Base-by-base conservation (phyloP, 106 monocot genomes). In the Apostasia ramifera region DNA sequence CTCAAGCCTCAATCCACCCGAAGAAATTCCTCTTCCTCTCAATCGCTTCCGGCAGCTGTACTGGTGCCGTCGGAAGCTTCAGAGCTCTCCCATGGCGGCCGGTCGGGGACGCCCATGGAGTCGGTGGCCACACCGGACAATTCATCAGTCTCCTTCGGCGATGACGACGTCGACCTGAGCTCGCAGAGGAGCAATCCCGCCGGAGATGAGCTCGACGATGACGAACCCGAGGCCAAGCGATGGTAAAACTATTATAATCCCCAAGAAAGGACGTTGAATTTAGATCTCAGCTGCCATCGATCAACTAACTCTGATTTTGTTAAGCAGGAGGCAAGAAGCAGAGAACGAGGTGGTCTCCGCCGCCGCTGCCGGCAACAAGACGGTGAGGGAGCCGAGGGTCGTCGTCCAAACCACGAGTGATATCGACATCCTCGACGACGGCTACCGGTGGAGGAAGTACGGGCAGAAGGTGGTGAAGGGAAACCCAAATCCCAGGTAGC, bases 391-490 rank as follows among this genome's bases (percentile, higher is more conserved):
- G 59, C 83, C 83, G 1, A 71, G 76, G 39, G 71, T 84, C 37
- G 83, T 84, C 65, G 71, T 84, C 10, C 83, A 84, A 63, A 79
- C 79, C 0, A 79, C 73, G 4, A 84, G 83, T 4, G 83, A 84
- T 38, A 70, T 79, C 52, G 83, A 84, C 46, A 79, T 84, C 26
- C 75, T 84, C 1, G 79, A 84, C 8, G 83, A 84, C 38, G 83
- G 83, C 1, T 84, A 73, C 46, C 51, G 79, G 0, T 79, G 83
- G 83, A 79, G 83, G 15, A 79, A 83, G 11, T 83, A 83, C 46
- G 83, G 83, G 57, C 83, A 83, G 64, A 83, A 83, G 59, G 79
- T 79, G 3, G 83, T 84, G 47, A 84, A 84, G 59, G 83, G 83
- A 9, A 79, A 84, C 66, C 83, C 71, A n/a, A 79, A 84, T 11